These are phyloP conservation scores for Didymella arachidicola DNA, from an alignment of 2,329 filamentous ascomycete species.

Conservation along the genomic window DNA sequence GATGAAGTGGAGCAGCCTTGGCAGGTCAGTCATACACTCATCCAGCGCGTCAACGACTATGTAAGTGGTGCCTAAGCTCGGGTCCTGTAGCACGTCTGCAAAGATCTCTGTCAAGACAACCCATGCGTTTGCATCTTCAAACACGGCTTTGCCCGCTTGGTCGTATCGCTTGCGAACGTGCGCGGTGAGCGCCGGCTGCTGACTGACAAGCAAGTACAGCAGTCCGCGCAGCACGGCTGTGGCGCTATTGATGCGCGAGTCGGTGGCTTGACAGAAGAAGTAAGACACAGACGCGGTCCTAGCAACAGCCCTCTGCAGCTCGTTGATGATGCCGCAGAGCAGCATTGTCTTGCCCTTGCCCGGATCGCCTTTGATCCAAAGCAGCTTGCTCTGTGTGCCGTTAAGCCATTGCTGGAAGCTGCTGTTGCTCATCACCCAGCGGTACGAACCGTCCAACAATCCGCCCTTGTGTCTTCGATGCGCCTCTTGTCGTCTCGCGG, in stretches of 20 bases:
- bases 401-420: too few species aligned
- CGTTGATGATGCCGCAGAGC: conserved; percentile 38
- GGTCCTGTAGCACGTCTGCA: not conserved
- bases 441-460: too few species aligned
- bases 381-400: too few species aligned
- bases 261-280: conserved; percentile 44
- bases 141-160: conserved; percentile 5
- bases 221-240: conserved; percentile 55
- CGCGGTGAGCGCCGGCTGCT: conserved; percentile 25
- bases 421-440: too few species aligned
- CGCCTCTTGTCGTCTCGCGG: too few species aligned
- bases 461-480: too few species aligned
- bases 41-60: not conserved
- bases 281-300: conserved; percentile 16
- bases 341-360: conserved; percentile 45
- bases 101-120: conserved; percentile 46
- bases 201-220: conserved; percentile 50
- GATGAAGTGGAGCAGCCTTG: not conserved
- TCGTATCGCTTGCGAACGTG: conserved; percentile 7
- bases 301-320: conserved; percentile 34
- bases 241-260: not conserved
- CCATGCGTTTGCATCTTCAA: conserved; percentile 26
- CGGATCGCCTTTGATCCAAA: not conserved
- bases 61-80: not conserved
- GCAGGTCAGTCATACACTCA: not conserved